Conservation (phyloP, 2,329 filamentous ascomycete genomes). For the Leptographium galeiforme region DNA sequence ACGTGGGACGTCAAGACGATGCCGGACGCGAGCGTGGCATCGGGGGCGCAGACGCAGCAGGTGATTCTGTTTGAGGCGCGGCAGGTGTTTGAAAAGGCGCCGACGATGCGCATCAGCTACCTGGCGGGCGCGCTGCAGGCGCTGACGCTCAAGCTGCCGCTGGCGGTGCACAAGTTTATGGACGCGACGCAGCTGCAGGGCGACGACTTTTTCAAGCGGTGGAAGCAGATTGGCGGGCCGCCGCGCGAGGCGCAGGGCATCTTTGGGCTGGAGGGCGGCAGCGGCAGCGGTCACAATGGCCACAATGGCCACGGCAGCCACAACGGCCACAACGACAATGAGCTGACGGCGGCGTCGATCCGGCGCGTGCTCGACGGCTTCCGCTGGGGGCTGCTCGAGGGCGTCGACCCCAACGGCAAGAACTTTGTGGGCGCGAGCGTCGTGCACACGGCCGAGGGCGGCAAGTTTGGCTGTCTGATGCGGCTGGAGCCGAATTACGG, state of each 20-base stretch:
- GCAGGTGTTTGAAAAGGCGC: slow-evolving; percentile 66
- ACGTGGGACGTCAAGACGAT: slow-evolving; percentile 80
- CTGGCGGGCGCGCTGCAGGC: slow-evolving; percentile 87
- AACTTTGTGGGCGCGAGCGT: slow-evolving; percentile 91
- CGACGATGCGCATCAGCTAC: slow-evolving; percentile 89
- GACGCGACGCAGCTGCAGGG: slow-evolving; percentile 72
- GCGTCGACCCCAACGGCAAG: slow-evolving; percentile 82
- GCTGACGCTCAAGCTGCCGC: slow-evolving; percentile 77
- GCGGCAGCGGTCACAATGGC: slow-evolving; percentile 14
- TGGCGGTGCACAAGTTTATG: slow-evolving; percentile 93
- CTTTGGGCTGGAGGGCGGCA: slow-evolving; percentile 49
- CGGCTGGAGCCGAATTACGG: slow-evolving; percentile 88
- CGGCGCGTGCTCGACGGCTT: slow-evolving; percentile 67
- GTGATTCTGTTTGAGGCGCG: slow-evolving; percentile 90
- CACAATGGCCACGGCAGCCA: slow-evolving; percentile 36
- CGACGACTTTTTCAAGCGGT: slow-evolving; percentile 97
- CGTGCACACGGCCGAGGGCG: slow-evolving; percentile 64
- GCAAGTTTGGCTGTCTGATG: slow-evolving; percentile 90
- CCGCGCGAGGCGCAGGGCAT: slow-evolving; percentile 81
- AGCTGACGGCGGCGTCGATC: slow-evolving; percentile 59
- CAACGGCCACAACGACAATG: slow-evolving; percentile 36
- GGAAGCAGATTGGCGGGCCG: slow-evolving; percentile 91
- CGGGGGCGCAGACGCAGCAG: slow-evolving; percentile 73
- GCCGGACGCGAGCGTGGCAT: slow-evolving; percentile 66
- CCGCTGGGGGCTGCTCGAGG: slow-evolving; percentile 72